Evolutionary conservation across 73 alveolate species (phyloP).

Genomic region (Paramecium caudatum): DNA sequence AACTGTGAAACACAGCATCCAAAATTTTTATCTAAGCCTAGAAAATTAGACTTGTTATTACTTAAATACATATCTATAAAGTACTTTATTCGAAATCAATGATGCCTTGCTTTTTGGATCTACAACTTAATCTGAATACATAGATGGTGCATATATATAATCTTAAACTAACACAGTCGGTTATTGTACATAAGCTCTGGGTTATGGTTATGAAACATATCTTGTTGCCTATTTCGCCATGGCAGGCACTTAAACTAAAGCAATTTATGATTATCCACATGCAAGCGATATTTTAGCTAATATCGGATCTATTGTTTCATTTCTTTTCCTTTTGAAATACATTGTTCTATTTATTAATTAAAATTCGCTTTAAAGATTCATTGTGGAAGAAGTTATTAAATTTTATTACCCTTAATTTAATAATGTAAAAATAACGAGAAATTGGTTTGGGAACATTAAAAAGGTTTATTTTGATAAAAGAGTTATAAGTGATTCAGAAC

Average conservation of each 20-base stretch:
- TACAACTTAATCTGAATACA: neutral
- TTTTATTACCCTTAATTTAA: slow-evolving; percentile 46
- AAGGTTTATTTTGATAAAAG: neutral
- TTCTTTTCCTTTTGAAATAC: neutral
- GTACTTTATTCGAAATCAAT: neutral
- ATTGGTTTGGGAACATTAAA: neutral
- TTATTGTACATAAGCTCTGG: neutral
- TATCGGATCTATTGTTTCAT: slow-evolving; percentile 55
- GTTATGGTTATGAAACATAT: neutral
- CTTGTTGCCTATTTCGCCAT: neutral
- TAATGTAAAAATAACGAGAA: neutral
- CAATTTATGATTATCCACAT: slow-evolving; percentile 14
- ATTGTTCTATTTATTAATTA: neutral
- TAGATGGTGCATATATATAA: neutral
- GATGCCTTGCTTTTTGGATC: slow-evolving; percentile 19
- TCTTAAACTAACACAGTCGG: neutral
- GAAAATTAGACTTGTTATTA: neutral
- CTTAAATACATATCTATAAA: neutral
- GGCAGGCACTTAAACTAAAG: neutral
- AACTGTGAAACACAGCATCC: neutral
- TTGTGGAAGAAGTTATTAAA: neutral
- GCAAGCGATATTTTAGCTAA: neutral
- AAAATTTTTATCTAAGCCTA: neutral
- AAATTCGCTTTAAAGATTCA: neutral
- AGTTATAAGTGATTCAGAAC: too few relatives aligned